These are phyloP conservation scores for Casuarina glauca DNA, from an alignment of 306 rosid species.

Conservation along the genomic window DNA sequence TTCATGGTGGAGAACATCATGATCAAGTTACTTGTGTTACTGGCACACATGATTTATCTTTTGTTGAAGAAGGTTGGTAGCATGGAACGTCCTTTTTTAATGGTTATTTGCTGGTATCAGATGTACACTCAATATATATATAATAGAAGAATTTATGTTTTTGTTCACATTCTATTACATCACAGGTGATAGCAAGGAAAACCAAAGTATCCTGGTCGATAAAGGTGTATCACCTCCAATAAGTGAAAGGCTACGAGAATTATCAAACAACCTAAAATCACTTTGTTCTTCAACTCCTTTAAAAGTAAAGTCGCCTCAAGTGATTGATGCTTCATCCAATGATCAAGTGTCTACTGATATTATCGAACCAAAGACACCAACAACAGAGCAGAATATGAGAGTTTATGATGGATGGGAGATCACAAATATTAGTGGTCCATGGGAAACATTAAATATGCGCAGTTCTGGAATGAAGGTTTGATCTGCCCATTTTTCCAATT, in stretches of 20 bases:
- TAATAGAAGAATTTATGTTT: neutral
- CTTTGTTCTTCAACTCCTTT: constrained; percentile 48
- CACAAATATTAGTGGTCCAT: constrained; percentile 57
- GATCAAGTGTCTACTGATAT: constrained; percentile 33
- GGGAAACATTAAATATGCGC: constrained; percentile 53
- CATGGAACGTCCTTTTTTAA: constrained; percentile 13
- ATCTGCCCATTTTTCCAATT: neutral
- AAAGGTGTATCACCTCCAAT: constrained; percentile 61
- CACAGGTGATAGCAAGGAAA: constrained; percentile 52
- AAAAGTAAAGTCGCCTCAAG: constrained; percentile 29
- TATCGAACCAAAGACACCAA: constrained; percentile 68
- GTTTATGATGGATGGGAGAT: constrained; percentile 35
- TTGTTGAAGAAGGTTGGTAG: constrained; percentile 49
- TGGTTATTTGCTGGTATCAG: constrained; percentile 11
- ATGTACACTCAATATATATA: neutral
- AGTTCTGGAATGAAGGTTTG: constrained; percentile 74
- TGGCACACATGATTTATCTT: constrained; percentile 23
- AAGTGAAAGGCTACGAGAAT: constrained; percentile 63
- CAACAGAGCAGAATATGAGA: constrained; percentile 26
- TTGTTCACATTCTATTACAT: constrained; percentile 14
- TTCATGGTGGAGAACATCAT: constrained; percentile 27
- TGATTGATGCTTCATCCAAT: constrained; percentile 27
- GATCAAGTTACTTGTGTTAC: constrained; percentile 31
- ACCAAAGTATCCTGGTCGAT: constrained; percentile 22
- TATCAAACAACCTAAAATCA: constrained; percentile 52